Base-by-base conservation (phyloP, 2,329 filamentous ascomycete species). In the Exserohilum rostratum region DNA sequence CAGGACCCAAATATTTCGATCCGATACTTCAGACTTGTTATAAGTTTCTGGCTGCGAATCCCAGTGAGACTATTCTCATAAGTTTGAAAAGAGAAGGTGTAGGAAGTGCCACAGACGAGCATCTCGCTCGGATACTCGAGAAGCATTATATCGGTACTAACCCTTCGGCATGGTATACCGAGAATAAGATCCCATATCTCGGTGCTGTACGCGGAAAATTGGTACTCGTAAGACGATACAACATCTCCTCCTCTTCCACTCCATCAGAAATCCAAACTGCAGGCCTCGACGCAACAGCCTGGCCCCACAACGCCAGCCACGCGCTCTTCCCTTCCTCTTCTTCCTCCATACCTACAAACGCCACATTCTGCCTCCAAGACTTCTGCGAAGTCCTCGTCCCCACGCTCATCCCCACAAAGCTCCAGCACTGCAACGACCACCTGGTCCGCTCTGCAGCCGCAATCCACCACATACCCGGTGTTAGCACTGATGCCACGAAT, bases 81-180 rank as follows among this genome's bases (percentile, higher is more conserved):
- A 93, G 89, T 50, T 71, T 99, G 65, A 99, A 99, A 79, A 88
- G 92, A 56, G 95, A 99, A 78, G 95, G 95, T 17, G 84, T 89
- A 0, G 93, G 93, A 50, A 87, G 84, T 47, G 86, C 88, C 39
- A 91, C 86, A 11, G 95, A 98, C 73, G 83, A 87, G 60, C 87
- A 96, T 62, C 85, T 98, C 47, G 87, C 86, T 58, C 85, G 82
- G 50, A 87, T 93, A 68, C 81, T 98, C 12, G 83, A 86, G 62
- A 80, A 86, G 59, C 86, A 90, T 74, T 96, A 96, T 57, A 65
- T 73, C 76, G 83, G 86, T 22, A 80, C 82, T 54, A 72, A 77
- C n/a, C 78, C 80, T 50, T 69, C 73, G 3, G 80, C 82, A 56
- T 98, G 93, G 93, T 95, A 87, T 79, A 91, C 89, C 0, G 84